Evolutionary conservation across 306 rosid species (phyloP), one percentile per base, ranked within the genome.

Genomic region (Trifolium fragiferum): DNA sequence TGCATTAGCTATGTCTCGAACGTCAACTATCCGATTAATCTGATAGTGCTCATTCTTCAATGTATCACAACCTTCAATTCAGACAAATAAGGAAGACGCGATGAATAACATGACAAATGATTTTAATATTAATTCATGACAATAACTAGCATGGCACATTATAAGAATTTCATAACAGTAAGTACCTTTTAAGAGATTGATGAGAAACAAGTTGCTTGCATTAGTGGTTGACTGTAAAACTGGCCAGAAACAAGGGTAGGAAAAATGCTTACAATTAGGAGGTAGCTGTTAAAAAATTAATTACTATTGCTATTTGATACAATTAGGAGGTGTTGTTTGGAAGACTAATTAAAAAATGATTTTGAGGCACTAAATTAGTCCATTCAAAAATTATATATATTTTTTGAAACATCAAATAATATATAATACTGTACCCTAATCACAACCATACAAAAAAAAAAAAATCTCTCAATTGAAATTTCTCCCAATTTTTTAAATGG

Each of bases 181-280:
- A 2, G 9, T 63, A 70, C 71, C 71, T 66, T 66, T 66, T 66
- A 66, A 43, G 23, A 23, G 55, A 43, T 66, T 66, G 55, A 41
- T 7, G 71, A 66, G 54, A 43, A 13, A 11, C 72, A 66, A 43
- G 55, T 14, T 66, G 43, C 72, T 66, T 43, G 72, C 13, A 66
- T 66, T 66, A 13, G 55, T 44, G 55, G 72, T 43, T 43, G 72
- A 66, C 55, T 66, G 72, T 25, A 66, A 43, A 66, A 66, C 13
- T 66, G 72, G 72, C 13, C 72, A 55, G 12, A 66, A 13, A 66
- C 55, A 21, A 43, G 19, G 0, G 55, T 43, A 66, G 55, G 96
- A 73, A 90, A 91, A 18, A 90, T 71, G 30, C 82, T 70, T 30
- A 91, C 93, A 25, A 88, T n/a, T n/a, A n/a, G n/a, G n/a, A n/a